phyloP scores from a whole-genome alignment of 23 red algal genomes.

The Pyropia haitanensis region DNA sequence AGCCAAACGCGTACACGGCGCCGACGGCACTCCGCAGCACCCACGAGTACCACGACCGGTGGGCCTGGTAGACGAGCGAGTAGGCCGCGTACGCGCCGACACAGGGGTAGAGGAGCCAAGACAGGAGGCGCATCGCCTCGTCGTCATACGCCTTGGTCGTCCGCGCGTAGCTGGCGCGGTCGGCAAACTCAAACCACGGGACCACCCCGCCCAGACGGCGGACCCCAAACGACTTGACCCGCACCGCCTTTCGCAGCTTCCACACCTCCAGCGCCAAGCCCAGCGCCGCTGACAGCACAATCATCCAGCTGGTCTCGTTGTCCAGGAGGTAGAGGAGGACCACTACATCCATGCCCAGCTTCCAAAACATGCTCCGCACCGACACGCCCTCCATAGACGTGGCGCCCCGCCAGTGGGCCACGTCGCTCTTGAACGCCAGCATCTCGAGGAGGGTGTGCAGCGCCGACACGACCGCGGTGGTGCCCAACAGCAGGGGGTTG shows the following conservation, averaged over 20 bases:
- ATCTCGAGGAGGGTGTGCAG: conserved; percentile 71
- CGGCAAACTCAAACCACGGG: conserved; percentile 61
- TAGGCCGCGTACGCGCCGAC: conserved; percentile 65
- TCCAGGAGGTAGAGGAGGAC: conserved; percentile 84
- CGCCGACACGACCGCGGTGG: conserved; percentile 65
- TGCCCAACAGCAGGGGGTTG: conserved; percentile 64
- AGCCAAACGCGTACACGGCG: conserved; percentile 92
- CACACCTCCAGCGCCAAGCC: conserved; percentile 64
- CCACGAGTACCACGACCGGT: conserved; percentile 95
- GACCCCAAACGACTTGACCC: conserved; percentile 67
- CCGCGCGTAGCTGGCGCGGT: conserved; percentile 54
- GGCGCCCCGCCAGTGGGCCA: conserved; percentile 76
- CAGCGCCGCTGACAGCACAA: conserved; percentile 51
- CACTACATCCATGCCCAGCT: conserved; percentile 85
- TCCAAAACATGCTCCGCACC: conserved; percentile 87
- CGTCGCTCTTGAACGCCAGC: conserved; percentile 89
- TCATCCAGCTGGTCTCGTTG: conserved; percentile 92
- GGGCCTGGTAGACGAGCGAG: conserved; percentile 70
- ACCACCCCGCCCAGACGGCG: conserved; percentile 49
- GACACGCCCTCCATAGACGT: conserved; percentile 81
- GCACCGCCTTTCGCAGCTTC: conserved; percentile 86
- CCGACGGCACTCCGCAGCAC: conserved; percentile 65
- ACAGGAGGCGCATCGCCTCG: conserved; percentile 71
- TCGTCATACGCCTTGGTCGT: conserved; percentile 91
- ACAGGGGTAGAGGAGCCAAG: conserved; percentile 53